Evolutionary conservation across 768 basidiomycete genomes (phyloP), one percentile per base, ranked within the genome.

Genomic region (Coprinopsis sp.): DNA sequence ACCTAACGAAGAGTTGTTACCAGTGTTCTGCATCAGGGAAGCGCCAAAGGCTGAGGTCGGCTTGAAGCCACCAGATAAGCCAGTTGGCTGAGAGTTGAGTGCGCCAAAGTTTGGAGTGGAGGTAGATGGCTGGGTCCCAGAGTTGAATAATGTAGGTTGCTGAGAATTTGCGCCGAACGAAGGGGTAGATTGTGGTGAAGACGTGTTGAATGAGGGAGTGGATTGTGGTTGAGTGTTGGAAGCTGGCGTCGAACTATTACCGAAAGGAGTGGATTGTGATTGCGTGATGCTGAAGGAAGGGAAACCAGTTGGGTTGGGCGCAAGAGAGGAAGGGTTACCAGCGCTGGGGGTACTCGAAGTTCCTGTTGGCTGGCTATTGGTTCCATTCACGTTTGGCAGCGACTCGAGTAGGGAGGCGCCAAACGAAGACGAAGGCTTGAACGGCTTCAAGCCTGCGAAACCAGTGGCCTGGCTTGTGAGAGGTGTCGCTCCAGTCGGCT

Each of bases 381-480:
- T 79, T 27, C 77, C 81, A 10, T 85, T 78, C 45, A 91, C 80
- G 4, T 89, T 71, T 2, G 91, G 91, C 29, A 92, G 64, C 2
- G 79, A 76, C 41, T 85, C 85, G 49, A 92, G 56, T 31, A 92
- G 60, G 13, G 81, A 78, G 27, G 85, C 81, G 24, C 90, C 90
- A 58, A 92, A 92, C 33, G 78, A 82, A 2, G 83, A 86, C 2
- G 82, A 75, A 2, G 90, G 90, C 57, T 90, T 89, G 72, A 92
- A 92, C 5, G 86, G 78, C 59, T 85, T 89, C 53, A 90, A 61
- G 4, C 82, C 84, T 21, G 74, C 69, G 31, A 77, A 73, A 3
- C 78, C 78, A 14, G 77, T 78, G 22, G 68, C 52, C 43, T 79
- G 78, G 4, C 75, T 60, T 47, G 72, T 69, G 25, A 77, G 41